A percentile compares a stretch with the other conserved stretches of the same genome.
Conservation (phyloP, 2,329 filamentous ascomycete species). For the Beauveria sp. region DNA sequence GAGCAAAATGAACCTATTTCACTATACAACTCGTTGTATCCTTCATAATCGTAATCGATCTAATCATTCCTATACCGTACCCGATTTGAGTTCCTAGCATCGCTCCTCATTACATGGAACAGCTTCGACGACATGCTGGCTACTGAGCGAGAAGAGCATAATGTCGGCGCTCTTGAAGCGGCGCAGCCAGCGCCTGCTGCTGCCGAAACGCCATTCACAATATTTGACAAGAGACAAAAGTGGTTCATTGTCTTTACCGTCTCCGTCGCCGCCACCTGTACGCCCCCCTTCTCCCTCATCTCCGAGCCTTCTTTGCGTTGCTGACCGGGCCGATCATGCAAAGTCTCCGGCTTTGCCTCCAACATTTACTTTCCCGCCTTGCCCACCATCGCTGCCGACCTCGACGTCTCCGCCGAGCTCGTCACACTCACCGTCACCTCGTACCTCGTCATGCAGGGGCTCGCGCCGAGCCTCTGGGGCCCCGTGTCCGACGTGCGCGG, state of each 20-base stretch:
- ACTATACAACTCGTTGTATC: too few species aligned
- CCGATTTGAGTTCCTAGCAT: too few species aligned
- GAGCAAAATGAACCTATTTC: neutral
- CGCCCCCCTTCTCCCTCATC: slow-evolving; percentile 16
- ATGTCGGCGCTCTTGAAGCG: neutral
- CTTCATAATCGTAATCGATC: too few species aligned
- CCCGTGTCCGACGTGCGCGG: slow-evolving; percentile 40
- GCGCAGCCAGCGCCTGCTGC: neutral
- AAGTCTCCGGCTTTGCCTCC: slow-evolving; percentile 33
- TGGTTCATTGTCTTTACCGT: slow-evolving; percentile 38
- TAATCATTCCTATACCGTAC: too few species aligned
- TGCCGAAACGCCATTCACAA: slow-evolving; percentile 33
- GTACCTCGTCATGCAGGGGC: slow-evolving; percentile 46
- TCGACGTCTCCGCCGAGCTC: slow-evolving; percentile 30
- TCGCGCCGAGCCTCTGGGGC: slow-evolving; percentile 45
- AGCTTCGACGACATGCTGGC: neutral
- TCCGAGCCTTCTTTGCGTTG: neutral
- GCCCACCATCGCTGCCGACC: slow-evolving; percentile 33
- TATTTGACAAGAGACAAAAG: slow-evolving; percentile 43
- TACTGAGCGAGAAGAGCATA: neutral
- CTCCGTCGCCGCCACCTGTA: slow-evolving; percentile 44
- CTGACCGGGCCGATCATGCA: neutral
- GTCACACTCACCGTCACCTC: slow-evolving; percentile 39
- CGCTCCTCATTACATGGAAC: neutral
- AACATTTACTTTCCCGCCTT: slow-evolving; percentile 45